These are phyloP conservation scores for Melampsora larici-populina DNA, from an alignment of 1,284 basidiomycete species.

Conservation along the genomic window DNA sequence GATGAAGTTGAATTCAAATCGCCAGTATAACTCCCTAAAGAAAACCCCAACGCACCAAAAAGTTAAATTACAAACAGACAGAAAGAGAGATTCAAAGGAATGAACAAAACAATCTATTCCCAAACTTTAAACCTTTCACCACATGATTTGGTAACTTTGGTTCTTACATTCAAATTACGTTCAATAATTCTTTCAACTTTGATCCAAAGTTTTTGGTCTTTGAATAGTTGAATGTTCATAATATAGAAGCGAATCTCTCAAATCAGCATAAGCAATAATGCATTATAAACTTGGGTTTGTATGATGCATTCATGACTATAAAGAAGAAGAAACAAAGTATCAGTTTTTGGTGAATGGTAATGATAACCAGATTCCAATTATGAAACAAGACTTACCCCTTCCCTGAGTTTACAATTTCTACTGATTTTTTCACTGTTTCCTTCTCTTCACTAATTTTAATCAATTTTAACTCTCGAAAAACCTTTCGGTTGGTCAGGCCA, in stretches of 20 bases:
- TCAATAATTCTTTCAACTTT: slow-evolving; percentile 84
- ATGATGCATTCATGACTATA: slow-evolving; percentile 71
- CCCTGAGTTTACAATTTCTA: slow-evolving; percentile 73
- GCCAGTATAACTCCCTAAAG: slow-evolving; percentile 55
- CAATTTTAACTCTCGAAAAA: slow-evolving; percentile 48
- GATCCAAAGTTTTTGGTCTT: slow-evolving; percentile 74
- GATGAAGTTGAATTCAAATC: slow-evolving; percentile 23
- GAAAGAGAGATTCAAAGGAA: slow-evolving; percentile 78
- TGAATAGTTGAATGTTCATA: slow-evolving; percentile 70
- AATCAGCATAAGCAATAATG: slow-evolving; percentile 80
- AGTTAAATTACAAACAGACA: slow-evolving; percentile 74
- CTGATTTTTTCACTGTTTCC: slow-evolving; percentile 69
- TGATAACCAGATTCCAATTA: no score
- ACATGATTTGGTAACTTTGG: slow-evolving; percentile 77
- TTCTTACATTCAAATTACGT: slow-evolving; percentile 87
- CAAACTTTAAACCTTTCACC: slow-evolving; percentile 65
- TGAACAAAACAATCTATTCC: slow-evolving; percentile 59
- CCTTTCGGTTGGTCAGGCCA: not conserved
- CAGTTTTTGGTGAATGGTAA: not conserved
- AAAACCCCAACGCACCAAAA: slow-evolving; percentile 52
- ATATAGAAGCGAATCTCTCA: slow-evolving; percentile 83
- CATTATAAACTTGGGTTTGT: slow-evolving; percentile 71
- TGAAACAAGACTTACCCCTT: slow-evolving; percentile 62
- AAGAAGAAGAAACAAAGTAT: not conserved
- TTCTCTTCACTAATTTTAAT: slow-evolving; percentile 64